Conservation (phyloP, 2,329 filamentous ascomycete species). For the Huntiella omanensis region DNA sequence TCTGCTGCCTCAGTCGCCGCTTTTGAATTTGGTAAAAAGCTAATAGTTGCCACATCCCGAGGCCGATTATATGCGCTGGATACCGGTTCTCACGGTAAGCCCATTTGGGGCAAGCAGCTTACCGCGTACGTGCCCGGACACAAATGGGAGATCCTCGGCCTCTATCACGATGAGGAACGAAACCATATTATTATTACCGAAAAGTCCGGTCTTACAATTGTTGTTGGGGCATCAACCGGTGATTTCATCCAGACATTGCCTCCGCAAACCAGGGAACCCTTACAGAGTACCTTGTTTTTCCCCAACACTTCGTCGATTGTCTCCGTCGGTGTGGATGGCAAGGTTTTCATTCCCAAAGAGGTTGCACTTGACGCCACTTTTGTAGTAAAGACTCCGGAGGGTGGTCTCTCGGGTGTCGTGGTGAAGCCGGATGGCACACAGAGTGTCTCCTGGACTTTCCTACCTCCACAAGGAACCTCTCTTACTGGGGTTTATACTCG, state of each 20-base stretch:
- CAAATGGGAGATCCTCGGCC: slow-evolving; percentile 48
- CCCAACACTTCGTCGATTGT: slow-evolving; percentile 37
- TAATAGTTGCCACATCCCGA: slow-evolving; percentile 60
- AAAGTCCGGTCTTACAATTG: slow-evolving; percentile 41
- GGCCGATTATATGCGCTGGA: slow-evolving; percentile 69
- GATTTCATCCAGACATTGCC: slow-evolving; percentile 25
- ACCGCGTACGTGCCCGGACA: slow-evolving; percentile 32
- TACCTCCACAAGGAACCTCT: slow-evolving; percentile 43
- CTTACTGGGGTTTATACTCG: slow-evolving; percentile 50
- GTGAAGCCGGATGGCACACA: slow-evolving; percentile 26
- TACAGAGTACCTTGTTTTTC: slow-evolving; percentile 29
- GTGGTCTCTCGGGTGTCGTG: slow-evolving; percentile 35
- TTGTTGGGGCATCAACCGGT: slow-evolving; percentile 35
- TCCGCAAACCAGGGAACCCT: slow-evolving; percentile 20
- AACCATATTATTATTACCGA: slow-evolving; percentile 39
- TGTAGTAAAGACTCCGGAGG: slow-evolving; percentile 30
- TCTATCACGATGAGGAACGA: slow-evolving; percentile 39
- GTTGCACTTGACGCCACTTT: slow-evolving; percentile 33
- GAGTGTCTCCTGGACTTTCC: slow-evolving; percentile 51
- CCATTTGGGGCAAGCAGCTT: slow-evolving; percentile 58
- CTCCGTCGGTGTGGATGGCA: slow-evolving; percentile 30
- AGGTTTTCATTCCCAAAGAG: slow-evolving; percentile 23
- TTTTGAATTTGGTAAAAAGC: slow-evolving; percentile 78
- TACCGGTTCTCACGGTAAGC: slow-evolving; percentile 49
- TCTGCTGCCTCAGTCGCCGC: slow-evolving; percentile 16